phyloP scores from a whole-genome alignment of 2,329 filamentous ascomycete genomes.

The Pestalotiopsis sp. region DNA sequence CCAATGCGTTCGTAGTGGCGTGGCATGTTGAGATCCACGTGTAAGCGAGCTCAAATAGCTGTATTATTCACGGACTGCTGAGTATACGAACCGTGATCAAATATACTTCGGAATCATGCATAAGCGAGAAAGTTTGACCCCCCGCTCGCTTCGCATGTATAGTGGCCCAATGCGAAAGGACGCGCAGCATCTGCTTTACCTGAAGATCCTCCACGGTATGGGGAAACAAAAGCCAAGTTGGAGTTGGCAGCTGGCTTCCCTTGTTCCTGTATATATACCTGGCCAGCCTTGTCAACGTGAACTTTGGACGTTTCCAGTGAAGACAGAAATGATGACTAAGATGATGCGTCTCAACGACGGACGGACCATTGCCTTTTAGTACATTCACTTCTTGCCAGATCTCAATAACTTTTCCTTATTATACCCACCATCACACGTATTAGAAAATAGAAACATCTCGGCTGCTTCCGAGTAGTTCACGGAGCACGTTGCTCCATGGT shows the following conservation, averaged over 20 bases:
- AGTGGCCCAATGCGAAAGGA: background rate
- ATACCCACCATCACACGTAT: too few species aligned
- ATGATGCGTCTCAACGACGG: too few species aligned
- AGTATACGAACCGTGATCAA: background rate
- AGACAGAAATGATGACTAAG: too few species aligned
- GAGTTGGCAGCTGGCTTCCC: too few species aligned
- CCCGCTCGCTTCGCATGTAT: background rate
- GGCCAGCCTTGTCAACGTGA: too few species aligned
- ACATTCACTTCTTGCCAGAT: background rate
- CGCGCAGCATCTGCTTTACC: background rate
- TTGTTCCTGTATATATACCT: too few species aligned
- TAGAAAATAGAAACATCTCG: background rate
- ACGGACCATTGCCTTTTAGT: too few species aligned
- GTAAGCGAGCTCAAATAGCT: background rate
- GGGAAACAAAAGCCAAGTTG: too few species aligned
- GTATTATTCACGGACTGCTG: background rate
- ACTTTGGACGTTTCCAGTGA: background rate
- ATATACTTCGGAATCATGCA: background rate
- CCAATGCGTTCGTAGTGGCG: background rate
- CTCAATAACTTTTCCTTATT: background rate
- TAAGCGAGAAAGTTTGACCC: background rate
- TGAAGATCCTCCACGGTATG: background rate
- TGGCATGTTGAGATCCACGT: background rate
- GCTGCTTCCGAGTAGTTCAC: slow-evolving; percentile 7
- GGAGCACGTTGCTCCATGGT: slow-evolving; percentile 10